These are phyloP conservation scores for Powellomyces hirtus DNA, from an alignment of 192 early-diverging fungal species.

Conservation along the genomic window DNA sequence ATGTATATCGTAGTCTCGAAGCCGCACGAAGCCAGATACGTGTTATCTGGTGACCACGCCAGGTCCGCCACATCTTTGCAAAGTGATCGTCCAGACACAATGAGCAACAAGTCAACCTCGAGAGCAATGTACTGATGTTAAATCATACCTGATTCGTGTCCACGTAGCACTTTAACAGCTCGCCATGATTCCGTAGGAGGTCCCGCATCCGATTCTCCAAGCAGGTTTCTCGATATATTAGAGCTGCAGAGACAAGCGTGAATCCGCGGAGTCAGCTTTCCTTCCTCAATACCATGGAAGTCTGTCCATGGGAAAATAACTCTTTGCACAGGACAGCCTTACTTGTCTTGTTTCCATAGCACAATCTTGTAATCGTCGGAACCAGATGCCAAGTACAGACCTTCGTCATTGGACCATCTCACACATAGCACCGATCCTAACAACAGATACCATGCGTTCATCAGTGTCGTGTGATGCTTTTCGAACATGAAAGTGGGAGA, in stretches of 20 bases:
- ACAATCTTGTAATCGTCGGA: slow-evolving; percentile 92
- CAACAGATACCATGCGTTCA: neutral
- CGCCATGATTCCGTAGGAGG: slow-evolving; percentile 71
- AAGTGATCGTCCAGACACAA: slow-evolving; percentile 1
- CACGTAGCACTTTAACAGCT: slow-evolving; percentile 68
- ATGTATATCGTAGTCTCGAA: slow-evolving; percentile 80
- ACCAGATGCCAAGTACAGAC: slow-evolving; percentile 78
- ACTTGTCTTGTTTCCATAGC: slow-evolving; percentile 81
- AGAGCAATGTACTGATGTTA: neutral
- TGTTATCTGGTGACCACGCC: slow-evolving; percentile 86
- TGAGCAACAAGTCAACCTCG: neutral
- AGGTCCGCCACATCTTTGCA: slow-evolving; percentile 82
- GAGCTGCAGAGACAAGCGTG: neutral
- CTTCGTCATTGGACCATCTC: slow-evolving; percentile 72
- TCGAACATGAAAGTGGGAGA: no score
- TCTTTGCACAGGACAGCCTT: neutral
- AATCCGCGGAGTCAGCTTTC: no score
- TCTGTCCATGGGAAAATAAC: neutral
- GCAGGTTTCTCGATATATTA: neutral
- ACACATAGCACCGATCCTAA: slow-evolving; percentile 83
- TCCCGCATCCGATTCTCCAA: neutral
- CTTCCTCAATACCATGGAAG: neutral
- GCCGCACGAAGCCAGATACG: slow-evolving; percentile 86
- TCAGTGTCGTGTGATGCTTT: no score
- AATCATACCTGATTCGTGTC: slow-evolving; percentile 71